Conservation (phyloP, 371 early-diverging fungal species). For the Mortierella sp. region DNA sequence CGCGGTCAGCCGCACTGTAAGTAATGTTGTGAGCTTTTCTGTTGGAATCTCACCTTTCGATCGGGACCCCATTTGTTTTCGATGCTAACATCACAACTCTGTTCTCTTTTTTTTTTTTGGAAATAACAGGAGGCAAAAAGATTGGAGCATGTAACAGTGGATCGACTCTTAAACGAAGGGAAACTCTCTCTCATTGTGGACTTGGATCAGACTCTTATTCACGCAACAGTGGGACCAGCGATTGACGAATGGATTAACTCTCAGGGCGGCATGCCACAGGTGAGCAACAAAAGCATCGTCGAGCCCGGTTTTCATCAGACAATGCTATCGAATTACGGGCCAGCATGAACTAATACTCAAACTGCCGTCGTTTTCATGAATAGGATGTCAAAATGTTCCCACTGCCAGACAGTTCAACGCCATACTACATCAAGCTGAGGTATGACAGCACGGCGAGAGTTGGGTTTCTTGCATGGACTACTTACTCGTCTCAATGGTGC, state of each 20-base stretch:
- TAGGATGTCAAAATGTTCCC: constrained; percentile 81
- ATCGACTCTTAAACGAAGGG: constrained; percentile 72
- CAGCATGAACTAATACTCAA: neutral
- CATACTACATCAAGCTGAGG: constrained; percentile 91
- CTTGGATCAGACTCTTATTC: constrained; percentile 99
- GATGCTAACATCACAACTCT: neutral
- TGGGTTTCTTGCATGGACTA: neutral
- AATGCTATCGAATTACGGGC: neutral
- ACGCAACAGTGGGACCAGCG: constrained; percentile 90
- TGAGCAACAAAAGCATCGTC: constrained; percentile 10
- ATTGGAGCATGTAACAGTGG: constrained; percentile 79
- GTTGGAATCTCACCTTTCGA: neutral
- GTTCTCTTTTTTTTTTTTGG: neutral
- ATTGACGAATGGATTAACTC: constrained; percentile 87
- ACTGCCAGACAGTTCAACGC: constrained; percentile 75
- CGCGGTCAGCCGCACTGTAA: constrained; percentile 75
- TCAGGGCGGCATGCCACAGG: constrained; percentile 70
- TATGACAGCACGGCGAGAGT: constrained; percentile 6
- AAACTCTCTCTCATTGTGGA: constrained; percentile 97
- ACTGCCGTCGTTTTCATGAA: neutral
- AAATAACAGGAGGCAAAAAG: constrained; percentile 80
- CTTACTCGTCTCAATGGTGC: too few relatives aligned
- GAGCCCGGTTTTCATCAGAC: too few relatives aligned
- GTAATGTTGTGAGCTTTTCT: neutral
- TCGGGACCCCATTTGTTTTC: neutral